These are phyloP conservation scores for Colletotrichum tropicicola DNA, from an alignment of 2,329 filamentous ascomycete species.

Conservation along the genomic window DNA sequence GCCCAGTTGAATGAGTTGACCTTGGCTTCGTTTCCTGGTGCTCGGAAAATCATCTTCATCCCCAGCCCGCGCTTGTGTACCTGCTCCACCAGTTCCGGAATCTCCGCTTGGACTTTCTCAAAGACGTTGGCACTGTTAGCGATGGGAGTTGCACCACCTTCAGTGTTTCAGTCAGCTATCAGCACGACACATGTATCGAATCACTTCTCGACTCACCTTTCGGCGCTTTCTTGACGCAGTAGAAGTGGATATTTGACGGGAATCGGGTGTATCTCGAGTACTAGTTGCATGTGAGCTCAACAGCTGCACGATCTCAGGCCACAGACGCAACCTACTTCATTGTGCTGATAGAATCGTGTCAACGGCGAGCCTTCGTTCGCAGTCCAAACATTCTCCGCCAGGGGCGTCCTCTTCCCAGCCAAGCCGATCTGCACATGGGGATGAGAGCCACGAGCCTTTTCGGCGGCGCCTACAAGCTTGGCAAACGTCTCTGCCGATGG, in stretches of 20 bases:
- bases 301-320: not conserved
- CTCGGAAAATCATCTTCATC: slow-evolving; percentile 34
- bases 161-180: not conserved
- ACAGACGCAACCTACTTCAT: slow-evolving; percentile 23
- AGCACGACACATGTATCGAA: not conserved
- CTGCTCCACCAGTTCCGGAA: slow-evolving; percentile 31
- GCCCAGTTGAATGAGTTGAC: slow-evolving; percentile 32
- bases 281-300: not conserved
- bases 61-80: slow-evolving; percentile 28
- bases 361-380: slow-evolving; percentile 32
- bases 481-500: slow-evolving; percentile 33
- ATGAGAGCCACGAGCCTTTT: slow-evolving; percentile 21
- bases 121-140: slow-evolving; percentile 27
- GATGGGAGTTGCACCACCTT: slow-evolving; percentile 29
- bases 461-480: slow-evolving; percentile 24
- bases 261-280: slow-evolving; percentile 32
- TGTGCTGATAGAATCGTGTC: slow-evolving; percentile 34
- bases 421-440: slow-evolving; percentile 41
- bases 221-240: slow-evolving; percentile 27
- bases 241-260: slow-evolving; percentile 31
- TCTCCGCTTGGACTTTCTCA: slow-evolving; percentile 23
- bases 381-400: slow-evolving; percentile 33
- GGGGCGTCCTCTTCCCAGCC: slow-evolving; percentile 30
- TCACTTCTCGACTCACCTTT: not conserved
- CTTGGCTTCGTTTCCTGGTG: slow-evolving; percentile 30